Base-by-base conservation (phyloP, 805 yeast species). In the Barnettozyma salicaria region DNA sequence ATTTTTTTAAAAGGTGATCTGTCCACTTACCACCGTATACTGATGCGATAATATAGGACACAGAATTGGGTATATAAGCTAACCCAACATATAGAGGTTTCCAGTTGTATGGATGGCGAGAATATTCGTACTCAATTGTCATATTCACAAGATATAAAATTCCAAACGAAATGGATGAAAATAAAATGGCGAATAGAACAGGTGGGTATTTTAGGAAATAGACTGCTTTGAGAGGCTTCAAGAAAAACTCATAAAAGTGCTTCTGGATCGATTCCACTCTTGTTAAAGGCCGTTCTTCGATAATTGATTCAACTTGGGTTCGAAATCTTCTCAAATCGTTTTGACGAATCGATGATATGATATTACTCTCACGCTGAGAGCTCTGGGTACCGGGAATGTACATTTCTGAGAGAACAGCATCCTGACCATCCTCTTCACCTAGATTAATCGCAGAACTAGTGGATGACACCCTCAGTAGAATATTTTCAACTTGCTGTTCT, bases 1-100 rank as follows among this genome's bases (percentile, higher is more conserved):
- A 76, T 32, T 74, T 64, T 30, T 62, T 64, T 25, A 84, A 56
- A 28, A 84, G 60, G 30, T 61, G 54, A 56, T 86, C 96, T 36
- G 77, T 78, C 82, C 90, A 86, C 43, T 68, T 68, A 4, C 96
- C 96, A 25, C 94, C 94, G 43, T 73, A 65, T n/a, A 87, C 60
- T 1, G 90, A 79, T 0, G 94, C 90, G 32, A 80, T 47, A 25
- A 86, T 59, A 52, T 85, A 86, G 0, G 89, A 74, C 19, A 84
- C 72, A 0, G 95, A 84, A 56, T 86, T 86, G 25, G 96, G 95
- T 23, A 86, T 76, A 61, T 84, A 86, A 39, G 83, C 68, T 19
- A 86, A 65, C 23, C 96, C 96, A 33, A 80, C 70, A 39, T 78
- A 67, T 33, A 84, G 59, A 0, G 83, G 60, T 23, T 65, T 61